Evolutionary conservation across 2,329 filamentous ascomycete genomes (phyloP).

Genomic region (Lomentospora prolificans): DNA sequence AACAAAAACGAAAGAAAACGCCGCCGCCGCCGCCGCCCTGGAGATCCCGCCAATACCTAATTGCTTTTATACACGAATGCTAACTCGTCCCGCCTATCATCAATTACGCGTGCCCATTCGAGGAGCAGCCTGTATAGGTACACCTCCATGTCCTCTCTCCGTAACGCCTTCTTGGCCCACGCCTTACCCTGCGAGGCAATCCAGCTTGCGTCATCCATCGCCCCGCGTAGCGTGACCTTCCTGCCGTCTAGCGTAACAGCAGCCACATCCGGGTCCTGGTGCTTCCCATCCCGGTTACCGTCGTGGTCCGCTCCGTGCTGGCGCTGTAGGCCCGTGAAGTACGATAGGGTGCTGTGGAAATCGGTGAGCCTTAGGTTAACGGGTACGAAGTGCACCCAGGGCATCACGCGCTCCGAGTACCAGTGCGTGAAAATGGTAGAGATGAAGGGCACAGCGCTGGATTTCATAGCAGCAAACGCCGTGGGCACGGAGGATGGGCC

Average conservation of each 20-base stretch:
- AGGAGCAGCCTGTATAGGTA: slow-evolving; percentile 70
- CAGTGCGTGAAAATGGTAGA: slow-evolving; percentile 67
- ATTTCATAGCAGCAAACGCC: slow-evolving; percentile 50
- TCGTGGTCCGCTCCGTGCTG: slow-evolving; percentile 32
- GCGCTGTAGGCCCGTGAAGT: slow-evolving; percentile 53
- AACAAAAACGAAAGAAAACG: not conserved
- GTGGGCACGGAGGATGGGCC: slow-evolving; percentile 53
- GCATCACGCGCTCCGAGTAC: slow-evolving; percentile 63
- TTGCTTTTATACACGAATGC: slow-evolving; percentile 22
- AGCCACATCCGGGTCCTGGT: slow-evolving; percentile 18
- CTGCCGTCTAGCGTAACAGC: not conserved
- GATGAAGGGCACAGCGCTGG: slow-evolving; percentile 58
- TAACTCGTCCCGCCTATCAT: slow-evolving; percentile 45
- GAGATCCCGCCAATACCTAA: not conserved
- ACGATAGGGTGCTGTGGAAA: slow-evolving; percentile 63
- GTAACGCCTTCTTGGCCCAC: slow-evolving; percentile 54
- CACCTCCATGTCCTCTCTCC: slow-evolving; percentile 67
- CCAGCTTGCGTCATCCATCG: slow-evolving; percentile 45
- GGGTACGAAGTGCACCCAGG: slow-evolving; percentile 77
- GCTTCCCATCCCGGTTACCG: slow-evolving; percentile 33
- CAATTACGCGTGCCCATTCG: slow-evolving; percentile 64
- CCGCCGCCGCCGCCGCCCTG: not conserved
- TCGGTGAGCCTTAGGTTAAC: slow-evolving; percentile 64
- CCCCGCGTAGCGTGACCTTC: slow-evolving; percentile 3
- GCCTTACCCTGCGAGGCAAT: slow-evolving; percentile 56